Evolutionary conservation across 495 filamentous ascomycete genomes (phyloP), one percentile per base, ranked within the genome.

Genomic region (Peziza echinospora): DNA sequence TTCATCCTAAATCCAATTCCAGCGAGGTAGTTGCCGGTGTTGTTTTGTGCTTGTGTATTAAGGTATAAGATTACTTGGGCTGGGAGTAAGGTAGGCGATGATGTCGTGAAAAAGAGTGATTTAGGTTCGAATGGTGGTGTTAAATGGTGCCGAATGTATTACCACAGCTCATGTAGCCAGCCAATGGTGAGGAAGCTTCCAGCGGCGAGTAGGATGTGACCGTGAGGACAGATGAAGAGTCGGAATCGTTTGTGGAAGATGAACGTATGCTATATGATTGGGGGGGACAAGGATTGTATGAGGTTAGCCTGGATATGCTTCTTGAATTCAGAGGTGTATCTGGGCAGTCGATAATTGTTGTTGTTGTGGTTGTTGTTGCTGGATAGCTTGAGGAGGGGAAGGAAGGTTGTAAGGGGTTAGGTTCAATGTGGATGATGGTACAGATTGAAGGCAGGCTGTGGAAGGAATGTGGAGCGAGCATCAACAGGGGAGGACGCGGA

Each of bases 1-100:
- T 93, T 94, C 89, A 97, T 96, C 67, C 73, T 84, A 49, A 49
- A 49, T 37, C 30, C n/a, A 37, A 37, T 37, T 37, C 30, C 30
- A 17, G 30, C 30, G 13, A 37, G 19, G 30, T 17, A 37, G 30
- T 6, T 37, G 30, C 30, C 30, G 6, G 24, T 25, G 19, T 26
- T 10, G 30, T 28, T 41, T 34, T 24, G 6, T 25, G n/a, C 21
- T 13, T 30, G 28, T 37, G 16, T 24, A 24, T 51, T 44, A 43
- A 40, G 17, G 45, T n/a, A n/a, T n/a, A n/a, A n/a, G n/a, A n/a
- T n/a, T n/a, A n/a, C n/a, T n/a, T n/a, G n/a, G n/a, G n/a, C n/a
- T n/a, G n/a, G n/a, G n/a, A n/a, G n/a, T n/a, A n/a, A n/a, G n/a
- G n/a, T n/a, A n/a, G n/a, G n/a, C n/a, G n/a, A n/a, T n/a, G n/a